Evolutionary conservation across 345 rosid species (phyloP).

Genomic region (Corchorus olitorius): DNA sequence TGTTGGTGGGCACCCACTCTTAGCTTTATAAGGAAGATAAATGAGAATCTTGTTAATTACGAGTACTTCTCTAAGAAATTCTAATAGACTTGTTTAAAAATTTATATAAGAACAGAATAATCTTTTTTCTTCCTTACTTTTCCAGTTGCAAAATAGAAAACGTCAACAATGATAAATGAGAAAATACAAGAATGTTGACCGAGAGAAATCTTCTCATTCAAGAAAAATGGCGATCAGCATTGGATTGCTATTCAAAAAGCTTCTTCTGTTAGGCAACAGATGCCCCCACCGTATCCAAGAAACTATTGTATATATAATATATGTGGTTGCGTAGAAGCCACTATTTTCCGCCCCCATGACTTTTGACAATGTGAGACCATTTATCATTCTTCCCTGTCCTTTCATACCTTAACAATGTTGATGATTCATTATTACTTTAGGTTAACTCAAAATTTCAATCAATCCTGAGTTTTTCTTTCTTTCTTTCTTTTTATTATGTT

Average conservation of each 20-base stretch:
- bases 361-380: neutral
- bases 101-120: neutral
- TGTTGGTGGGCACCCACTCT: neutral
- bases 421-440: neutral
- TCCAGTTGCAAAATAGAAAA: neutral
- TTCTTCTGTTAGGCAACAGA: constrained; percentile 1
- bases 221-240: constrained; percentile 9
- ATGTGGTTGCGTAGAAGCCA: constrained; percentile 15
- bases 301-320: neutral
- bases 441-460: neutral
- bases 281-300: neutral
- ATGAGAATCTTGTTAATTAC: constrained; percentile 4
- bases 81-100: neutral
- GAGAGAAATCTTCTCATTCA: constrained; percentile 17
- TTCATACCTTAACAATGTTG: neutral
- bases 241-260: neutral
- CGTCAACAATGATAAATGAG: neutral
- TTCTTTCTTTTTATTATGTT: no score
- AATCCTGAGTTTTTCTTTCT: no score
- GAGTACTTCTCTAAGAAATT: neutral
- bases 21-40: constrained; percentile 11
- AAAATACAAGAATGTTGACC: constrained; percentile 14
- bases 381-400: neutral
- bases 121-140: neutral
- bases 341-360: neutral